Percentiles rank a stretch among this genome's conserved stretches.
Conservation (phyloP, 331 rosid species). For the Malus hybrid region DNA sequence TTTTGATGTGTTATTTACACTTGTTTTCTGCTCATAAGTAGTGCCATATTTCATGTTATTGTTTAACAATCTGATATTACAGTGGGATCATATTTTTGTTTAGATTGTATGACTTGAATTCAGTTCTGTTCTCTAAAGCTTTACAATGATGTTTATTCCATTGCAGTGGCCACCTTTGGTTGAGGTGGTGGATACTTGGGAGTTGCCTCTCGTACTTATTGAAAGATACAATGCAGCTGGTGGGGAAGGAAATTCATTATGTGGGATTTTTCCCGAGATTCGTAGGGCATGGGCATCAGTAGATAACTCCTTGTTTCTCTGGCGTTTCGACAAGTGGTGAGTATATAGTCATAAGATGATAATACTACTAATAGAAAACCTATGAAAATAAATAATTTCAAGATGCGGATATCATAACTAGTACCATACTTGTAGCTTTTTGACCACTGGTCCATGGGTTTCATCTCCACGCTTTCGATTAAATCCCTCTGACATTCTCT, state of each 20-base stretch:
- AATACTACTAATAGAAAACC: background rate
- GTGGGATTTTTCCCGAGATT: slow-evolving; percentile 95
- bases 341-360: slow-evolving; percentile 5
- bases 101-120: background rate
- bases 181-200: slow-evolving; percentile 82
- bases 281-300: slow-evolving; percentile 99
- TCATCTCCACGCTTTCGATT: background rate
- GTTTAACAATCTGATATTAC: background rate
- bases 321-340: slow-evolving; percentile 98
- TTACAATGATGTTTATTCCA: background rate
- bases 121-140: background rate
- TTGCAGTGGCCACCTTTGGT: slow-evolving; percentile 94
- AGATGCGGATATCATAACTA: background rate
- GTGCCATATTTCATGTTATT: background rate
- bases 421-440: background rate
- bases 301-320: slow-evolving; percentile 83
- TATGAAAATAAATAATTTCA: background rate
- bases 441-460: background rate
- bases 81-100: background rate
- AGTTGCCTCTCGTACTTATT: slow-evolving; percentile 84
- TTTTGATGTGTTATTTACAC: background rate
- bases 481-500: slow-evolving; percentile 1
- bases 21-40: background rate
- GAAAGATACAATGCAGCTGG: slow-evolving; percentile 94
- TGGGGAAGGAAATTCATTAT: slow-evolving; percentile 97